Base-by-base conservation (phyloP, 768 basidiomycete genomes). In the Suillus decipiens region DNA sequence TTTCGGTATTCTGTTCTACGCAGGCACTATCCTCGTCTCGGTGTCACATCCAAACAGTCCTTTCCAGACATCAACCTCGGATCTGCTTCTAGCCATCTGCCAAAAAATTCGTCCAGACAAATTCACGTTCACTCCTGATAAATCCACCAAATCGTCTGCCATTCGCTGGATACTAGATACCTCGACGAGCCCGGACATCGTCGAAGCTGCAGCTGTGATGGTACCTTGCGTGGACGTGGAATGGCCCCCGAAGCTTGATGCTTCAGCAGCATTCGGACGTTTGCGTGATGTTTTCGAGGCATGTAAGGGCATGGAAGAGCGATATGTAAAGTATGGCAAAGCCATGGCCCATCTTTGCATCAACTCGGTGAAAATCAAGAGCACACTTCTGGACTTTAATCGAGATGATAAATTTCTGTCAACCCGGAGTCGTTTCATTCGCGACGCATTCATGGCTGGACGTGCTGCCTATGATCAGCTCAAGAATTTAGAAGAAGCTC, bases 131-230 rank as follows among this genome's bases (percentile, higher is more conserved):
- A 31, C 17, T 53, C 31, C 9, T 34, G 11, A 5, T 10, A 33
- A 1, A 33, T 17, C 33, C 15, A 1, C 2, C 9, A 53, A 33
- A 53, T 33, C 9, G 10, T 54, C 51, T 5, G 33, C 66, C 8
- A 60, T 69, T 22, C 42, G 51, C 47, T 70, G 69, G 69, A 42
- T 71, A 5, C 60, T 71, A 12, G 65, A 67, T 24, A 70, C 58
- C 5, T 70, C 70, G 10, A 59, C 55, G 39, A 54, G 36, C n/a
- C 34, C n/a, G 1, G 53, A 55, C 14, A 34, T 36, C 2, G 7
- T 36, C 22, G 12, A 55, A 7, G n/a, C 11, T 55, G 54, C 54
- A 3, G 54, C 34, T 8, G 34, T n/a, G 1, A 55, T 36, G 1
- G 8, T 55, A 55, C 14, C 54, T 22, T 12, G 0, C n/a, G 14